Conservation (phyloP, 1,139 yeast genomes). For the Protomyces lactucae-debilis region DNA sequence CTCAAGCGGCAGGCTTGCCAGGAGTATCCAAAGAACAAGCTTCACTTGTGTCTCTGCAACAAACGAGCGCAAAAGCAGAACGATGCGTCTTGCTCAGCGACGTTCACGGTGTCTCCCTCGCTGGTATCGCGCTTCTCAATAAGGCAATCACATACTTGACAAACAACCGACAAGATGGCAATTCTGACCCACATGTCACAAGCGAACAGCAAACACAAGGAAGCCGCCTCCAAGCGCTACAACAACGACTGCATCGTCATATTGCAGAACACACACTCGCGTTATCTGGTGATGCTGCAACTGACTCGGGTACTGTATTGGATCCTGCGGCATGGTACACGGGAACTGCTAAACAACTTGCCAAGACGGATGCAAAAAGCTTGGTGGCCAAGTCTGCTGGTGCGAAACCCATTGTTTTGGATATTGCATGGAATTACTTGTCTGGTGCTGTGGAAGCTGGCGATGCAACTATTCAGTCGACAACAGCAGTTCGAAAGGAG, state of each 20-base stretch:
- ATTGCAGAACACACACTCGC: constrained; percentile 7
- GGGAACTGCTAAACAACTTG: constrained; percentile 16
- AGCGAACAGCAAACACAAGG: background rate
- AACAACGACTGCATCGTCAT: background rate
- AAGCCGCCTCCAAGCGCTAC: background rate
- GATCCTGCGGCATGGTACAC: constrained; percentile 6
- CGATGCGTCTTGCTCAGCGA: constrained; percentile 10
- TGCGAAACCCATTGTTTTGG: constrained; percentile 19
- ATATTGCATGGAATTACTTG: constrained; percentile 23
- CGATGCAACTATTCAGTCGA: background rate
- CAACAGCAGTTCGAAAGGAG: background rate
- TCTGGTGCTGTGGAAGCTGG: background rate
- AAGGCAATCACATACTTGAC: constrained; percentile 4
- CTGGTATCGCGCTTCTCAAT: constrained; percentile 14
- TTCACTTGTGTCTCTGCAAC: background rate
- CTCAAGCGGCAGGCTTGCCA: background rate
- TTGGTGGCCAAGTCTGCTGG: constrained; percentile 1
- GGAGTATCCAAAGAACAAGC: constrained; percentile 2
- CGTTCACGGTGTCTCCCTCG: constrained; percentile 12
- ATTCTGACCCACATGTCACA: background rate
- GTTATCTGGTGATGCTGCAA: background rate
- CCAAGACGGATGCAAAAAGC: background rate
- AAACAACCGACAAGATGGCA: background rate
- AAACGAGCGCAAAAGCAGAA: constrained; percentile 3
- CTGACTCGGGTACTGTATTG: background rate